phyloP scores from a whole-genome alignment of 257 asterid genomes.

The Fraxinus cuspidata region DNA sequence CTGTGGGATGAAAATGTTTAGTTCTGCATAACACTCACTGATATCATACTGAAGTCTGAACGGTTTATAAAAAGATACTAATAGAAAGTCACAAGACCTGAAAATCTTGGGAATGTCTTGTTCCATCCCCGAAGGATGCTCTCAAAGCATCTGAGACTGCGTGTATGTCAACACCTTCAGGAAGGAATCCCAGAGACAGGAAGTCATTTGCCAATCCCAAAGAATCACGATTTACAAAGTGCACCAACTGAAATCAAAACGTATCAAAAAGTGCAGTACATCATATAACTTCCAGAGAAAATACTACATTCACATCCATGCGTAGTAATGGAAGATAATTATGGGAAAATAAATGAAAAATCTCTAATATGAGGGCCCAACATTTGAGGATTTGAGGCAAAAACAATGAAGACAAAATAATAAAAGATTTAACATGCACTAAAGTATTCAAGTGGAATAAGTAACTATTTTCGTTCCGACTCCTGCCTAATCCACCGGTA shows the following conservation, averaged over 20 bases:
- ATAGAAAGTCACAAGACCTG: constrained; percentile 51
- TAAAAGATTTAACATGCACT: neutral
- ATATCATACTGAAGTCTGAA: constrained; percentile 5
- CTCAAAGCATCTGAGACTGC: constrained; percentile 84
- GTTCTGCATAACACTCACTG: neutral
- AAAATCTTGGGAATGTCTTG: constrained; percentile 82
- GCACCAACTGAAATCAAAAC: constrained; percentile 77
- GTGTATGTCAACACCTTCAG: constrained; percentile 78
- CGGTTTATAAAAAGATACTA: neutral
- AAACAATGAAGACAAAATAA: neutral
- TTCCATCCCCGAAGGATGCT: constrained; percentile 83
- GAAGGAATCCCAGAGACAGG: constrained; percentile 90
- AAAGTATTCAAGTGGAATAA: neutral
- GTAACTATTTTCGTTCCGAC: neutral
- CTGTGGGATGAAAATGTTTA: neutral
- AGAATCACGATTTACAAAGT: constrained; percentile 93
- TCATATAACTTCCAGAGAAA: constrained; percentile 4
- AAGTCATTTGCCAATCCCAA: constrained; percentile 91
- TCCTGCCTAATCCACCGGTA: neutral
- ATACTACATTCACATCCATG: neutral
- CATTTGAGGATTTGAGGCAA: constrained; percentile 4
- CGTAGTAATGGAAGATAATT: neutral
- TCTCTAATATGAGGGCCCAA: neutral
- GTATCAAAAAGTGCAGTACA: constrained; percentile 17
- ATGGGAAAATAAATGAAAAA: neutral